A percentile compares a stretch with the other conserved stretches of the same genome.
These are phyloP conservation scores for Amanita jacksonii DNA, from an alignment of 768 basidiomycete genomes.

Conservation along the genomic window DNA sequence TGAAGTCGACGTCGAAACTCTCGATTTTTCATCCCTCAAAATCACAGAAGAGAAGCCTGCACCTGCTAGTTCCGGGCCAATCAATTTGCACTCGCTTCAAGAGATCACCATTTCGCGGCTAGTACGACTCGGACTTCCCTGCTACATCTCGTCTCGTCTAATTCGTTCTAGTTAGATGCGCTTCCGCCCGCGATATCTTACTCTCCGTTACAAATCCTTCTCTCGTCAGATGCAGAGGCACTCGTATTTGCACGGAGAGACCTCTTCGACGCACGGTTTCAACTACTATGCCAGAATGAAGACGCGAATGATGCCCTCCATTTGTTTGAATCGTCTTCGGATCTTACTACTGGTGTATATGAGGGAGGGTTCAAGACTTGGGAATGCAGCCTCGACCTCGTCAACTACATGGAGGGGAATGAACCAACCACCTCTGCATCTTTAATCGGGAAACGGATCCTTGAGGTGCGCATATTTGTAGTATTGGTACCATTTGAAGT, in stretches of 20 bases:
- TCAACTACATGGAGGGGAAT: conserved; percentile 38
- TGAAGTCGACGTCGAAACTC: conserved; percentile 22
- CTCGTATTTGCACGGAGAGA: conserved; percentile 65
- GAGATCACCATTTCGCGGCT: conserved; percentile 15
- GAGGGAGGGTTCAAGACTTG: conserved; percentile 97
- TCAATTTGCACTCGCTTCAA: background rate
- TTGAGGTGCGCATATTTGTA: conserved; percentile 52
- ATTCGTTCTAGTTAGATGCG: conserved; percentile 44
- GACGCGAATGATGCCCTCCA: conserved; percentile 31
- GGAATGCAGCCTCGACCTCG: conserved; percentile 91
- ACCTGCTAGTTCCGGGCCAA: background rate
- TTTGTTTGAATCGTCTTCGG: conserved; percentile 79
- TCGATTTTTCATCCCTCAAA: background rate
- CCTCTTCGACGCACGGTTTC: conserved; percentile 90
- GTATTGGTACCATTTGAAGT: background rate
- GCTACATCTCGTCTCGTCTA: conserved; percentile 9
- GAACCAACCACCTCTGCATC: too few relatives aligned
- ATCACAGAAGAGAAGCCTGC: background rate
- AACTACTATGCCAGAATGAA: conserved; percentile 57
- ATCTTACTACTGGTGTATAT: conserved; percentile 86
- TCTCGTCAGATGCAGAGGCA: conserved; percentile 21
- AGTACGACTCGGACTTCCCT: background rate
- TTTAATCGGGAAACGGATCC: conserved; percentile 39
- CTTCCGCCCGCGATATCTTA: conserved; percentile 73
- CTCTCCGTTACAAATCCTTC: conserved; percentile 55